Conservation (phyloP, 1,284 basidiomycete genomes). For the Boletus sp. region DNA sequence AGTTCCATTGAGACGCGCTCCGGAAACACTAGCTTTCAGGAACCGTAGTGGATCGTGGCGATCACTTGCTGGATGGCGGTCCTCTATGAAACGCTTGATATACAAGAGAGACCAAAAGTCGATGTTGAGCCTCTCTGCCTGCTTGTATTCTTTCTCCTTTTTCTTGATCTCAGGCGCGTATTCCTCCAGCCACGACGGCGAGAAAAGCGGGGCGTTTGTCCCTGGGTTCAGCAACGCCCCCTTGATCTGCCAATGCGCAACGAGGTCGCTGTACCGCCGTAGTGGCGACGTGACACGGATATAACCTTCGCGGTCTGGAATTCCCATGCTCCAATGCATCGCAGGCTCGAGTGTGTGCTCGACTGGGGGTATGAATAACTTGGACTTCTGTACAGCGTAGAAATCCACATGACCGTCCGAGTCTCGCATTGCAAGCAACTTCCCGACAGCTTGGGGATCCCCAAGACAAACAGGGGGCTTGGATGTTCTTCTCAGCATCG, state of each 20-base stretch:
- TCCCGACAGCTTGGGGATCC: constrained; percentile 34
- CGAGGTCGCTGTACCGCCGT: constrained; percentile 79
- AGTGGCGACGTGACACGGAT: constrained; percentile 85
- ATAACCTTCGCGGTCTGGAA: constrained; percentile 73
- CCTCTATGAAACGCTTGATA: constrained; percentile 32
- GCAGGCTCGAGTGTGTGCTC: constrained; percentile 51
- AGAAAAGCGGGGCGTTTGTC: constrained; percentile 38
- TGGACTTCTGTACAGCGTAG: constrained; percentile 31
- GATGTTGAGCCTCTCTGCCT: constrained; percentile 28
- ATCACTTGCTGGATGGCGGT: constrained; percentile 18
- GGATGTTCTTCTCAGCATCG: constrained; percentile 62
- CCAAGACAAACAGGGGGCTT: constrained; percentile 35
- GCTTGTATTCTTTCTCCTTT: constrained; percentile 30
- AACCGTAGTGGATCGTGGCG: constrained; percentile 26
- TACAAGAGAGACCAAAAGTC: constrained; percentile 46
- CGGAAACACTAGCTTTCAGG: constrained; percentile 26
- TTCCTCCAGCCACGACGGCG: constrained; percentile 39
- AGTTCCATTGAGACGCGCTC: constrained; percentile 12
- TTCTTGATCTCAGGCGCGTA: constrained; percentile 33
- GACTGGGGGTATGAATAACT: constrained; percentile 37
- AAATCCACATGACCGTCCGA: constrained; percentile 42
- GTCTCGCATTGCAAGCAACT: constrained; percentile 41
- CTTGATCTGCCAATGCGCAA: constrained; percentile 95
- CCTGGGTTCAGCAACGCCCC: constrained; percentile 53
- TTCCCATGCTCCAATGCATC: constrained; percentile 70